Percentiles rank a stretch among this genome's conserved stretches.
Conservation (phyloP, 257 asterid genomes). For the Solanum rostratum region DNA sequence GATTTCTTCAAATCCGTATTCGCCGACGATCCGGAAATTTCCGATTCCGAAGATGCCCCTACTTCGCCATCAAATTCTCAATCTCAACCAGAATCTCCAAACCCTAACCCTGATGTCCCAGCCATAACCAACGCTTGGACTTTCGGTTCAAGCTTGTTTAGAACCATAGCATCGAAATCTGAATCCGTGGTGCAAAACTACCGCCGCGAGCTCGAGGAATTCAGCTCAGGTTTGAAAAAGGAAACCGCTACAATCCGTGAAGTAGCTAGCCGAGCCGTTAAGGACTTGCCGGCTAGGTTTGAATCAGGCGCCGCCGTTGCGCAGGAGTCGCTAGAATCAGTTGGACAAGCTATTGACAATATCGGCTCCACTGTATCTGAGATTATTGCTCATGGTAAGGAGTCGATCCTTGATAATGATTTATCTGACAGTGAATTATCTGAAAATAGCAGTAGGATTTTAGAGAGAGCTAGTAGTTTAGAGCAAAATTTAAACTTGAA, state of each 20-base stretch:
- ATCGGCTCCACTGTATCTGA: constrained; percentile 53
- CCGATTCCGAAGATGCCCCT: constrained; percentile 16
- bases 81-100: constrained; percentile 6
- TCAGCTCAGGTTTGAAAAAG: constrained; percentile 48
- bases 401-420: constrained; percentile 32
- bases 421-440: constrained; percentile 12
- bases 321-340: constrained; percentile 74
- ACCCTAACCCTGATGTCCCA: constrained; percentile 13
- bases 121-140: constrained; percentile 29
- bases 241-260: constrained; percentile 66
- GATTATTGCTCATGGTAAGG: constrained; percentile 48
- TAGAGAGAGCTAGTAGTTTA: not conserved
- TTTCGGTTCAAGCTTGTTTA: constrained; percentile 51
- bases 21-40: constrained; percentile 33
- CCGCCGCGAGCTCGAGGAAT: constrained; percentile 65
- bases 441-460: constrained; percentile 8
- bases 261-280: constrained; percentile 68
- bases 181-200: constrained; percentile 64
- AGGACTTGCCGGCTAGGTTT: constrained; percentile 58
- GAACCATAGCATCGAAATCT: constrained; percentile 58
- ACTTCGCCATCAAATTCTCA: constrained; percentile 21
- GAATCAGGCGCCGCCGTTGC: constrained; percentile 86
- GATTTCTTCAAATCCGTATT: constrained; percentile 81
- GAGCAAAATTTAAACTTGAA: constrained; percentile 13
- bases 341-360: constrained; percentile 73